Evolutionary conservation across 257 asterid genomes (phyloP).

Genomic region (Penstemon barbatus): DNA sequence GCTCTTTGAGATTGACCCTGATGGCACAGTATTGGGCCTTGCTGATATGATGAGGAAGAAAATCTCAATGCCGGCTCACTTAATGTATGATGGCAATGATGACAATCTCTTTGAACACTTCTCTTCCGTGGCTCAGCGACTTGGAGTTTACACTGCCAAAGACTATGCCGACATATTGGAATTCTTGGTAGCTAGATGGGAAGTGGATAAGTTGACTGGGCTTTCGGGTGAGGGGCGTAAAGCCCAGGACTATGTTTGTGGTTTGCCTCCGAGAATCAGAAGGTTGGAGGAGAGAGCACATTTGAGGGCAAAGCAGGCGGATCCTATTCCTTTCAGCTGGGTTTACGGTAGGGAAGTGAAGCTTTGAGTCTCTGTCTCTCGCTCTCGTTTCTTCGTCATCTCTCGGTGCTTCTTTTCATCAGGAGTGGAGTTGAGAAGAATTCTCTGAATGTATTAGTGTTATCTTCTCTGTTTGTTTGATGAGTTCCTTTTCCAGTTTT

Average conservation of each 20-base stretch:
- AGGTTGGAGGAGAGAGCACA: conserved; percentile 59
- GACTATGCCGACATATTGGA: conserved; percentile 62
- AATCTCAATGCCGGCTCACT: conserved; percentile 60
- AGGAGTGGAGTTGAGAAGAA: no score
- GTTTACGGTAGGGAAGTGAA: conserved; percentile 41
- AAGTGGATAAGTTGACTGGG: conserved; percentile 57
- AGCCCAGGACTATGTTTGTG: conserved; percentile 56
- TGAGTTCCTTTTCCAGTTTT: no score
- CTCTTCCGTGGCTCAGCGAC: conserved; percentile 54
- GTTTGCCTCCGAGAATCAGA: conserved; percentile 48
- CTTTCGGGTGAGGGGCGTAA: conserved; percentile 56
- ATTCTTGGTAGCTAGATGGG: conserved; percentile 49
- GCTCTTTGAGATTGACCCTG: conserved; percentile 56
- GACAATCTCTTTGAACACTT: conserved; percentile 53
- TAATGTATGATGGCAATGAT: conserved; percentile 55
- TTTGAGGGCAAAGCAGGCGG: conserved; percentile 39
- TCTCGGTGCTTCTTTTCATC: no score
- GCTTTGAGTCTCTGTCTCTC: conserved; percentile 30
- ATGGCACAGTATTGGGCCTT: conserved; percentile 44
- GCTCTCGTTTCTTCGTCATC: no score
- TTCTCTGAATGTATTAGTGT: no score
- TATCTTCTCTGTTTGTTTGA: no score
- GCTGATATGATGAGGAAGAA: conserved; percentile 69
- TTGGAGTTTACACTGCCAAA: conserved; percentile 59
- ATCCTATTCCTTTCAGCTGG: conserved; percentile 57